phyloP scores from a whole-genome alignment of 192 early-diverging fungal genomes.

The Podila horticola region DNA sequence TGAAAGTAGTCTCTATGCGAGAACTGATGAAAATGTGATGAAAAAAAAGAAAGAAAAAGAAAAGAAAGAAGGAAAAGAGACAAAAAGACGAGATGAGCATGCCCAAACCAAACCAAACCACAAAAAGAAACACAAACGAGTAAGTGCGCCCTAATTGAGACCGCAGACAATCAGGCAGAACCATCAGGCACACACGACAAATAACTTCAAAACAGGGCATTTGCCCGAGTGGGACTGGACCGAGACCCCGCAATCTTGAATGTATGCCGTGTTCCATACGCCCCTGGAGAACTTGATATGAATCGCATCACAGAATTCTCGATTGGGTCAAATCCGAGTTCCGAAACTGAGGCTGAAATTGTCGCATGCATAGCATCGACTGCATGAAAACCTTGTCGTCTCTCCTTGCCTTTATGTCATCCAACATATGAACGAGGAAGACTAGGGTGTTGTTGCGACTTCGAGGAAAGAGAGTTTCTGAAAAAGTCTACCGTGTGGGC shows the following conservation, averaged over 20 bases:
- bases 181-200: too few species aligned
- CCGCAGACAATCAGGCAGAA: too few species aligned
- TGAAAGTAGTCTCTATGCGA: neutral
- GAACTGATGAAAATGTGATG: neutral
- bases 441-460: too few species aligned
- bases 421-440: neutral
- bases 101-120: neutral
- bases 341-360: neutral
- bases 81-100: neutral
- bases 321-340: too few species aligned
- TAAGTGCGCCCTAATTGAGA: neutral
- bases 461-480: neutral
- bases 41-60: neutral
- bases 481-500: slow-evolving; percentile 2
- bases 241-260: too few species aligned
- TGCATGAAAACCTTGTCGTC: neutral
- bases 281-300: too few species aligned
- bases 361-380: neutral
- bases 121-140: neutral
- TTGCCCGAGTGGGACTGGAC: too few species aligned
- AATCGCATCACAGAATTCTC: too few species aligned
- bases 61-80: neutral
- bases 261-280: too few species aligned
- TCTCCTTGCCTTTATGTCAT: neutral
- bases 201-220: too few species aligned